Base-by-base conservation (phyloP, 306 rosid genomes). In the Trifolium pratense region DNA sequence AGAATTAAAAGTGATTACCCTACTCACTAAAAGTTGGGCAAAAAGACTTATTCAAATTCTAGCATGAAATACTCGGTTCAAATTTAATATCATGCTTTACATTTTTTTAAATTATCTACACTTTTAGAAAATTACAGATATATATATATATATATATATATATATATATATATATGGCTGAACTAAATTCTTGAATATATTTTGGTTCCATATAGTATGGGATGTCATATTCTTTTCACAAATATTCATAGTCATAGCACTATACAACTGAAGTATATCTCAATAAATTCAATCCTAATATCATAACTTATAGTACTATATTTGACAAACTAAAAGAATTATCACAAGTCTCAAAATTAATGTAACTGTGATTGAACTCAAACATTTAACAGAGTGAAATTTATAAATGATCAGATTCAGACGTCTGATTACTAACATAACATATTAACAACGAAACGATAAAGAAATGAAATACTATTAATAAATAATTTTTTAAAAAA, bases 381-480 rank as follows among this genome's bases (percentile, higher is more conserved):
- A 12, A 40, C 42, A 9, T 37, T 7, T 7, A 3, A 7, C 8
- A 8, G 42, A 39, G 13, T 39, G 9, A 29, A 29, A 29, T 29
- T 29, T 29, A 4, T 29, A 4, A 29, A 5, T 29, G 32, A 29
- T 9, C 10, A 10, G 45, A 12, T 39, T 39, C 4, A 39, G 1
- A 39, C 5, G 3, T 9, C 0, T 39, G 6, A 39, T 3, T 39
- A 39, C 14, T 39, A 39, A 39, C 3, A 39, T 42, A 12, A 42
- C 15, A 42, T 42, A 69, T 29, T 6, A 46, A 32, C 17, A 12
- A 56, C 16, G 37, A 17, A 9, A 45, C 70, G n/a, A n/a, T n/a
- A n/a, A n/a, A n/a, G n/a, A n/a, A n/a, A n/a, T n/a, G 57, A 69
- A 10, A 31, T 6, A 31, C 72, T 53, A 76, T 20, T 61, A 71